phyloP scores from a whole-genome alignment of 2,329 filamentous ascomycete species.

The Capronia americana region DNA sequence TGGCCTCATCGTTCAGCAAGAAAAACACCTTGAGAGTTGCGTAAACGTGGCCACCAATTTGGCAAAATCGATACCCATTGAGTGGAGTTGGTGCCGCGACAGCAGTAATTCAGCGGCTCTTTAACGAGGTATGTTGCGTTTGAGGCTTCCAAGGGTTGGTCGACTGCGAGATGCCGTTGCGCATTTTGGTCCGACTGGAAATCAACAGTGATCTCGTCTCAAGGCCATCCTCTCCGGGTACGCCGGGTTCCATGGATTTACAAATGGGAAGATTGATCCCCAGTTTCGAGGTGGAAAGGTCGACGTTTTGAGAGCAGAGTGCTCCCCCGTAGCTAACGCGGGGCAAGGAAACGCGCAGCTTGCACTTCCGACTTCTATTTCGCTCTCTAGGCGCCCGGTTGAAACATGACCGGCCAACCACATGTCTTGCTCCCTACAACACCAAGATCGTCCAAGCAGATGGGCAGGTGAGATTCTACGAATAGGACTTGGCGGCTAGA shows the following conservation, averaged over 20 bases:
- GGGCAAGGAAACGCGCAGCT: background rate
- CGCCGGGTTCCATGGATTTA: no score
- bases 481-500: constrained; percentile 31
- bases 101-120: background rate
- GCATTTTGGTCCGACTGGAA: background rate
- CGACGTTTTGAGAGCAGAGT: background rate
- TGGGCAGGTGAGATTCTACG: constrained; percentile 26
- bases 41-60: no score
- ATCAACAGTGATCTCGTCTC: background rate
- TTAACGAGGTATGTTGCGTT: background rate
- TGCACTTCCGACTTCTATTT: constrained; percentile 6
- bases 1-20: no score
- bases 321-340: background rate
- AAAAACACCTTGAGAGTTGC: no score
- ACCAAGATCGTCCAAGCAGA: constrained; percentile 30
- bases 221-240: background rate
- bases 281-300: no score
- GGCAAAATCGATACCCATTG: no score
- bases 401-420: constrained; percentile 30
- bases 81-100: no score
- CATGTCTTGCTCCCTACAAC: constrained; percentile 20
- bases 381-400: constrained; percentile 32
- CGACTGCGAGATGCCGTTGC: background rate
- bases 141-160: background rate
- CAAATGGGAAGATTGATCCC: no score